Percentiles rank a stretch among this genome's conserved stretches.
phyloP scores from a whole-genome alignment of 306 rosid genomes.

The Casuarina glauca region DNA sequence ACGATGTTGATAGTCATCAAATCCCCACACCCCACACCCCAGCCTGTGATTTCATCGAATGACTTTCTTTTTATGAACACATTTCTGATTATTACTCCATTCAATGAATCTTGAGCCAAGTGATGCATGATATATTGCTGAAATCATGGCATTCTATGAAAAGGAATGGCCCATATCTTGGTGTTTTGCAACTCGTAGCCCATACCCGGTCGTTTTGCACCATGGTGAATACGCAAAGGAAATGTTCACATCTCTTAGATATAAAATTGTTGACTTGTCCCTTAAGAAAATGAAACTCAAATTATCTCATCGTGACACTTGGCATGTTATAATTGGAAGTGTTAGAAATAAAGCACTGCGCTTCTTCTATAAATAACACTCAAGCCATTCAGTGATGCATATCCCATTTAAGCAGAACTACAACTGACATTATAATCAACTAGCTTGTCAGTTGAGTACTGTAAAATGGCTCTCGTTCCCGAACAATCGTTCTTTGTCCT shows the following conservation, averaged over 20 bases:
- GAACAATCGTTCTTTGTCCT: background rate
- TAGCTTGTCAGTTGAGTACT: background rate
- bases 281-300: constrained; percentile 1
- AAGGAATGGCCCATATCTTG: constrained; percentile 1
- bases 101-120: background rate
- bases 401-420: background rate
- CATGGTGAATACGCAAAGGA: constrained; percentile 6
- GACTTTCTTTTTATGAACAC: too few species aligned
- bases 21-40: too few species aligned
- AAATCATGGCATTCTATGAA: background rate
- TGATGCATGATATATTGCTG: background rate
- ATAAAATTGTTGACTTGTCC: background rate
- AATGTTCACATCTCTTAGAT: background rate
- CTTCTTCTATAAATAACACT: constrained; percentile 32
- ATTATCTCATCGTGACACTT: constrained; percentile 7
- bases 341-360: background rate
- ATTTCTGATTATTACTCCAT: too few species aligned
- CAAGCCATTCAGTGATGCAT: too few species aligned
- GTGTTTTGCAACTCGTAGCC: background rate
- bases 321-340: constrained; percentile 4
- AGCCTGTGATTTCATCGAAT: too few species aligned
- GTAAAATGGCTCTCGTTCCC: constrained; percentile 20
- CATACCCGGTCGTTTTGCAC: background rate
- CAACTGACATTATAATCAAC: background rate
- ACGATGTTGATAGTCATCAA: too few species aligned